Evolutionary conservation across 208 protist species (phyloP), one percentile per base, ranked within the genome.

Genomic region (Sergeia podlipaevii): DNA sequence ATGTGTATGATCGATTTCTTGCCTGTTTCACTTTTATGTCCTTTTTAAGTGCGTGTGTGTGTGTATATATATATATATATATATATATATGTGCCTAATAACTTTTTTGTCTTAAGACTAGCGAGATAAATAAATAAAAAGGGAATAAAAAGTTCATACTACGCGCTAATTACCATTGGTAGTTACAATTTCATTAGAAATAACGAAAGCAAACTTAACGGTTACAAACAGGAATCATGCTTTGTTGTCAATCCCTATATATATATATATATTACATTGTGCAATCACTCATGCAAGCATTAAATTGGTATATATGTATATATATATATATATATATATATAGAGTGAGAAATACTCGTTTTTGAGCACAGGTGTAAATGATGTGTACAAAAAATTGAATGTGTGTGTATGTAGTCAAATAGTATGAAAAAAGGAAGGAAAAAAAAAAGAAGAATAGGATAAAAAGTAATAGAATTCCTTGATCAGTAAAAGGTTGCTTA

Each of bases 341-440:
- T n/a, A n/a, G n/a, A n/a, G n/a, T n/a, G n/a, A n/a, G n/a, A n/a
- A n/a, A n/a, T n/a, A n/a, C n/a, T n/a, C n/a, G n/a, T n/a, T n/a
- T n/a, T n/a, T n/a, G n/a, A n/a, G n/a, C n/a, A n/a, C n/a, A n/a
- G n/a, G n/a, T n/a, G n/a, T n/a, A n/a, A n/a, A n/a, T n/a, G n/a
- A n/a, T n/a, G n/a, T n/a, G n/a, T 18, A 39, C n/a, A 39, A 49
- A 47, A 30, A 21, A 51, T 43, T 8, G 8, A 23, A 32, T 37
- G 41, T 58, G 7, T 27, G 36, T 32, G 29, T 39, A 30, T 8
- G 10, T 37, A 6, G 15, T 37, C 48, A n/a, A n/a, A n/a, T n/a
- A n/a, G n/a, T 51, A 6, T 7, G 6, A 58, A 64, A 41, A 30
- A 33, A 56, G 34, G 46, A 28, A 46, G 45, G 26, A 58, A 57